These are phyloP conservation scores for Lachancea nothofagi DNA, from an alignment of 805 yeast genomes.

Conservation along the genomic window DNA sequence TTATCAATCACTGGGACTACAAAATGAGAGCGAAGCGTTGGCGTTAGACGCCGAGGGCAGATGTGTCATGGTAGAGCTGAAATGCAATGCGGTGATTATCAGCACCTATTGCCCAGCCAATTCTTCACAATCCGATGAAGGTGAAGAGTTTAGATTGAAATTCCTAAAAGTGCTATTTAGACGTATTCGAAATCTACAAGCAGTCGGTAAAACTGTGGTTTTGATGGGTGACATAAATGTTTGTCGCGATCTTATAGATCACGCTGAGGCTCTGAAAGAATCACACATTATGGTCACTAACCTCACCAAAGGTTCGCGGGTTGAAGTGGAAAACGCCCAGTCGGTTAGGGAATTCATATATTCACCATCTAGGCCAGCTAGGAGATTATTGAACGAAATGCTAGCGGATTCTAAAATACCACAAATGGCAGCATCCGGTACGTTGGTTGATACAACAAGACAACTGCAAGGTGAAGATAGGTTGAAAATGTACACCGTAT, in stretches of 20 bases:
- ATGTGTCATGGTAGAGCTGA: conserved; percentile 67
- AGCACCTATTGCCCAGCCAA: conserved; percentile 89
- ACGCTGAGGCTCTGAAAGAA: conserved; percentile 56
- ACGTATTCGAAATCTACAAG: conserved; percentile 53
- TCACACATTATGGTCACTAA: conserved; percentile 29
- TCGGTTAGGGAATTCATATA: conserved; percentile 35
- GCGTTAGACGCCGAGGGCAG: conserved; percentile 81
- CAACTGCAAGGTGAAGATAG: conserved; percentile 46
- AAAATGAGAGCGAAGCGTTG: conserved; percentile 36
- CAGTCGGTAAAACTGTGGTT: conserved; percentile 59
- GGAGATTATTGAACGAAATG: conserved; percentile 44
- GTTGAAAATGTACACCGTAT: conserved; percentile 74
- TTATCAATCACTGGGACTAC: conserved; percentile 39
- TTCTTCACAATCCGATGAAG: conserved; percentile 64
- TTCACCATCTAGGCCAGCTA: conserved; percentile 36
- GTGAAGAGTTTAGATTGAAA: conserved; percentile 48
- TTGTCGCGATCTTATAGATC: conserved; percentile 72
- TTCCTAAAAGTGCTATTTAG: conserved; percentile 57
- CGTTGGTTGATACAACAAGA: conserved; percentile 57
- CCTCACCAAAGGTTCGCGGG: conserved; percentile 34
- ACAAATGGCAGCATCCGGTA: conserved; percentile 35
- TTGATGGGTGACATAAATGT: conserved; percentile 89
- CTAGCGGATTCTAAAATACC: conserved; percentile 33
- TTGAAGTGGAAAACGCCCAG: conserved; percentile 26
- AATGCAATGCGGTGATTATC: conserved; percentile 54